phyloP scores from a whole-genome alignment of 495 filamentous ascomycete genomes.

The Acidomyces sp. region DNA sequence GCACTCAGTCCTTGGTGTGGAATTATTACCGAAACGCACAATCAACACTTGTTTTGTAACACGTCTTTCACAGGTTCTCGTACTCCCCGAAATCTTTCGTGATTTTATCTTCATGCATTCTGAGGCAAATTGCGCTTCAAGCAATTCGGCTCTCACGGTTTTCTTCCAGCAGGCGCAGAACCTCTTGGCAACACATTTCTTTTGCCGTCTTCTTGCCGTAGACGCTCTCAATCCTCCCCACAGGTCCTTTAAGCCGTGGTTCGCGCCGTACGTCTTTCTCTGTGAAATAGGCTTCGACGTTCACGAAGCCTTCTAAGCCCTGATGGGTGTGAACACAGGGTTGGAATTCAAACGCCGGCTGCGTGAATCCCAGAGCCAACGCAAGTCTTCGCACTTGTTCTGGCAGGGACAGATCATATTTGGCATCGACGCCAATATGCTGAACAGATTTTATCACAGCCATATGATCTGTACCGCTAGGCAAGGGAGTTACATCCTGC shows the following conservation, averaged over 20 bases:
- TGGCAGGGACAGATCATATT: background rate
- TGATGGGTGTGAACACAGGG: background rate
- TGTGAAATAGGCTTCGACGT: constrained; percentile 1
- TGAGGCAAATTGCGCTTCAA: no score
- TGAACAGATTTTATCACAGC: no score
- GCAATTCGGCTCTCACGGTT: background rate
- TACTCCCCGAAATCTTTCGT: background rate
- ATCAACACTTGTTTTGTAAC: background rate
- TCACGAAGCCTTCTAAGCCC: background rate
- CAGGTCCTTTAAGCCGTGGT: constrained; percentile 22
- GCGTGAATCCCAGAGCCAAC: constrained; percentile 6
- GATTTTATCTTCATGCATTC: background rate
- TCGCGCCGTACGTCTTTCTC: constrained; percentile 12
- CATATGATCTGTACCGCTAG: background rate
- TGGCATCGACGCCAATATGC: background rate
- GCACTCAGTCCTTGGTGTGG: background rate
- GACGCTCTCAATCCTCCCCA: constrained; percentile 32
- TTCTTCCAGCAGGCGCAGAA: background rate
- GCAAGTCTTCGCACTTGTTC: constrained; percentile 5
- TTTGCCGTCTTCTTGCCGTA: constrained; percentile 38
- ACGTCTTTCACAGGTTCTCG: background rate
- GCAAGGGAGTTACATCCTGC: background rate
- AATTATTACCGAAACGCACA: background rate
- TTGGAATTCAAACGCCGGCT: background rate
- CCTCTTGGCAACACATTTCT: constrained; percentile 25